These are phyloP conservation scores for Alopecurus myosuroides DNA, from an alignment of 176 grass and related monocot genomes.

Conservation along the genomic window DNA sequence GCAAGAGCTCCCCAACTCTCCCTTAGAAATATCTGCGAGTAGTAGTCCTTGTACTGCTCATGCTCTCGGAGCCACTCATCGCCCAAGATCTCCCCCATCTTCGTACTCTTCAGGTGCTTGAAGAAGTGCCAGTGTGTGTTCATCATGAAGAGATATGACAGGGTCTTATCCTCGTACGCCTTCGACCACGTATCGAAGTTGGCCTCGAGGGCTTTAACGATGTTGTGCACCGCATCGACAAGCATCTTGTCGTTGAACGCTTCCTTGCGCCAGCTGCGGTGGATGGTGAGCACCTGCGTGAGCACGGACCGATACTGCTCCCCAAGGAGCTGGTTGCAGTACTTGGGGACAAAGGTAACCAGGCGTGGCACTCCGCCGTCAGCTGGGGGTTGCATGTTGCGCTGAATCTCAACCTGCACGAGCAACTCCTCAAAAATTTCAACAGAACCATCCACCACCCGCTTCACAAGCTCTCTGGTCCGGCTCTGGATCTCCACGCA, in stretches of 20 bases:
- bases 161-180: slow-evolving; percentile 44
- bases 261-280: slow-evolving; percentile 79
- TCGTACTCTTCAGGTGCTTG: slow-evolving; percentile 71
- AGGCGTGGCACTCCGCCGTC: slow-evolving; percentile 57
- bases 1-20: slow-evolving; percentile 92
- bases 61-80: slow-evolving; percentile 68
- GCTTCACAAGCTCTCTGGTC: slow-evolving; percentile 76
- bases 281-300: slow-evolving; percentile 63
- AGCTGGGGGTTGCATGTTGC: slow-evolving; percentile 33
- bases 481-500: slow-evolving; percentile 61
- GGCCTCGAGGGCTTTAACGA: slow-evolving; percentile 53
- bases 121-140: slow-evolving; percentile 83
- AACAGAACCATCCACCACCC: slow-evolving; percentile 61
- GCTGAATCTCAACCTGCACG: slow-evolving; percentile 77
- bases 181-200: slow-evolving; percentile 78
- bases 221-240: slow-evolving; percentile 36
- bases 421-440: slow-evolving; percentile 71
- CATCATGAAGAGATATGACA: slow-evolving; percentile 57
- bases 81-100: slow-evolving; percentile 59
- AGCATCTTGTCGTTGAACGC: slow-evolving; percentile 54
- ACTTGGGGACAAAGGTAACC: slow-evolving; percentile 55
- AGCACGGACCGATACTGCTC: slow-evolving; percentile 51
- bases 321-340: slow-evolving; percentile 71
- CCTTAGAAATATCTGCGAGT: slow-evolving; percentile 49
- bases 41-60: slow-evolving; percentile 94